Base-by-base conservation (phyloP, 2,329 filamentous ascomycete species). In the Alternaria arborescens region DNA sequence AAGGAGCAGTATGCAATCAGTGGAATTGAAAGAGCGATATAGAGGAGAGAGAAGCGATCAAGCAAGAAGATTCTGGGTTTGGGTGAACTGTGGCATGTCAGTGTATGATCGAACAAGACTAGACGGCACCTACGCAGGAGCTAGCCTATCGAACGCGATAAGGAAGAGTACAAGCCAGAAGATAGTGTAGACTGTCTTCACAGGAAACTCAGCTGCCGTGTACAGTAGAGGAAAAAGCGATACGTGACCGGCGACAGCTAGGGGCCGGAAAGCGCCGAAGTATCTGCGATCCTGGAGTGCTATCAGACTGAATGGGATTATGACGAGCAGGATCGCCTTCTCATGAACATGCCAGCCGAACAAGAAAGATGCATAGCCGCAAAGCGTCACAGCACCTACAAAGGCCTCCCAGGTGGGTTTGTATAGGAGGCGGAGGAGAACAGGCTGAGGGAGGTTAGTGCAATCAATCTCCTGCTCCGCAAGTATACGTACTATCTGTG, bases 321-420 rank as follows among this genome's bases (percentile, higher is more conserved):
- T 93, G 74, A 98, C 91, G 20, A 98, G 87, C 22, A 99, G 86
- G 58, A 99, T 91, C 1, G 95, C 95, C 80, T 99, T 99, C 77
- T 99, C 95, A 72, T 99, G 95, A 8, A 99, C 95, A 75, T 99
- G 95, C 93, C 94, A 99, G 58, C 95, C 94, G 71, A 98, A 98
- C 10, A 99, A 85, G 81, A 99, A 99, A 0, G 94, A 97, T 0
- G 94, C 91, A 75, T 97, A 99, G 60, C 92, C 95, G 74, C 95
- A 98, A 16, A 98, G 87, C 0, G 94, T 97, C 44, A 97, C 87
- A 0, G 93, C 90, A 4, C 93, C 93, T 42, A 98, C 86, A 75
- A 99, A 98, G 57, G 87, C 91, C 64, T 97, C 91, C 92, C 93
- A 97, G 0, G 88, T 92, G 2, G 93, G 93, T 52, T 86, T 84